phyloP scores from a whole-genome alignment of 768 basidiomycete species.

The Glaciozyma martinii region DNA sequence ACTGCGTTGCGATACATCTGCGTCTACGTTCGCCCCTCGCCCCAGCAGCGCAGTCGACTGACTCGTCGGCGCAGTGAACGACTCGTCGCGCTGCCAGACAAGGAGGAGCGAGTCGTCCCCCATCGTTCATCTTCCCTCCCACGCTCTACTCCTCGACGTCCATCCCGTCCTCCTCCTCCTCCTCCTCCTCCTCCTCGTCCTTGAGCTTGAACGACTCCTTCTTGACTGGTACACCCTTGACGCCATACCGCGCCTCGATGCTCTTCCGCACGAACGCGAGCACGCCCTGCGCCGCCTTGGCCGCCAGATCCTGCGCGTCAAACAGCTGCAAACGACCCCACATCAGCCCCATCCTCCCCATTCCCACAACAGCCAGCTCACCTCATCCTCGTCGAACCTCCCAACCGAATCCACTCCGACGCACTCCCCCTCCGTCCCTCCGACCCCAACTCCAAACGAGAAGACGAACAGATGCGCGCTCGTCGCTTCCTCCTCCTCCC shows the following conservation, averaged over 20 bases:
- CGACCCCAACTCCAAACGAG: slow-evolving; percentile 25
- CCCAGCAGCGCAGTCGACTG: too few species aligned
- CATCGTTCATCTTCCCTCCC: too few species aligned
- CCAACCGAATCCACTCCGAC: slow-evolving; percentile 24
- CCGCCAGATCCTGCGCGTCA: slow-evolving; percentile 26
- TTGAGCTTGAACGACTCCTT: background rate
- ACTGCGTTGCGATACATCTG: too few species aligned
- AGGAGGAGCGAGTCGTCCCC: too few species aligned
- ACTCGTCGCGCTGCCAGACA: too few species aligned
- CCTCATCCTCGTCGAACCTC: slow-evolving; percentile 20
- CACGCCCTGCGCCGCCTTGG: slow-evolving; percentile 8
- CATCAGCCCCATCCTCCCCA: background rate
- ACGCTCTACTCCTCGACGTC: background rate
- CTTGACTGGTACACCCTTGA: background rate
- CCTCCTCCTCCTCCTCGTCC: background rate
- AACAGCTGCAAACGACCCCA: slow-evolving; percentile 22
- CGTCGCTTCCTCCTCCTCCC: slow-evolving; percentile 36
- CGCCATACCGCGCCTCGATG: slow-evolving; percentile 30
- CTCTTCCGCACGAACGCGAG: slow-evolving; percentile 29
- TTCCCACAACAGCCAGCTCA: background rate
- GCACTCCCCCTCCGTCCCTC: slow-evolving; percentile 23
- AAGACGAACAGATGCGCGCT: slow-evolving; percentile 27
- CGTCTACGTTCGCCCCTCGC: too few species aligned
- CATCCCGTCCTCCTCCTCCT: background rate
- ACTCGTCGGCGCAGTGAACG: too few species aligned